Percentiles rank a stretch among this genome's conserved stretches.
phyloP scores from a whole-genome alignment of 257 asterid genomes.

The Ocimum tenuiflorum region DNA sequence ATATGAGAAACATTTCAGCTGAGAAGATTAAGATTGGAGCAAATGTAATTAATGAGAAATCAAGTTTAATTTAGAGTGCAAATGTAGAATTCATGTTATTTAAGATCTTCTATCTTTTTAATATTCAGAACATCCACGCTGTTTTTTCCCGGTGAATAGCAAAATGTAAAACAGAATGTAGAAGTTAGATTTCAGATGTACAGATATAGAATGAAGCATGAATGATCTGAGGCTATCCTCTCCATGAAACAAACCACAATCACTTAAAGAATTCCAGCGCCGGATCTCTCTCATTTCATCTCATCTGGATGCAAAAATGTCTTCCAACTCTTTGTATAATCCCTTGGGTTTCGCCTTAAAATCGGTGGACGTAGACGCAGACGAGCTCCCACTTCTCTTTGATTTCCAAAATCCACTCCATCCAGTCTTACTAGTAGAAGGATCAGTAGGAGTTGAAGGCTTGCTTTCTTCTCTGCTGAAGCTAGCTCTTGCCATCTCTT shows the following conservation, averaged over 20 bases:
- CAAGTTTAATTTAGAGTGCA: no score
- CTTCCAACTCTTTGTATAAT: constrained; percentile 69
- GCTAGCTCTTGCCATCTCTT: constrained; percentile 72
- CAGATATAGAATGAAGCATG: background rate
- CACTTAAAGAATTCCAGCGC: no score
- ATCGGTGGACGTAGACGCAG: constrained; percentile 52
- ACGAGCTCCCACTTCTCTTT: constrained; percentile 70
- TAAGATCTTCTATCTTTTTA: no score
- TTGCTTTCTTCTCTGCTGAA: constrained; percentile 49
- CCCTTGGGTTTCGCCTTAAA: constrained; percentile 54
- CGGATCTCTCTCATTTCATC: constrained; percentile 4
- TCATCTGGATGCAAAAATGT: constrained; percentile 71
- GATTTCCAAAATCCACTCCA: constrained; percentile 62
- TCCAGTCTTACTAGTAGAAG: constrained; percentile 52
- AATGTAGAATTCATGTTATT: no score
- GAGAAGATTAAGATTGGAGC: no score
- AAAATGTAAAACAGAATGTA: no score
- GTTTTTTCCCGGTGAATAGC: no score
- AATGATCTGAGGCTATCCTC: background rate
- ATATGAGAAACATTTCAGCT: no score
- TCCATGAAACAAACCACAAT: background rate
- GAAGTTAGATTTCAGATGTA: background rate
- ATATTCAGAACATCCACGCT: no score
- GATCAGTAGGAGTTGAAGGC: constrained; percentile 31
- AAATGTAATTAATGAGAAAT: no score